These are phyloP conservation scores for Geranium rotundifolium DNA, from an alignment of 345 rosid species.

Conservation along the genomic window DNA sequence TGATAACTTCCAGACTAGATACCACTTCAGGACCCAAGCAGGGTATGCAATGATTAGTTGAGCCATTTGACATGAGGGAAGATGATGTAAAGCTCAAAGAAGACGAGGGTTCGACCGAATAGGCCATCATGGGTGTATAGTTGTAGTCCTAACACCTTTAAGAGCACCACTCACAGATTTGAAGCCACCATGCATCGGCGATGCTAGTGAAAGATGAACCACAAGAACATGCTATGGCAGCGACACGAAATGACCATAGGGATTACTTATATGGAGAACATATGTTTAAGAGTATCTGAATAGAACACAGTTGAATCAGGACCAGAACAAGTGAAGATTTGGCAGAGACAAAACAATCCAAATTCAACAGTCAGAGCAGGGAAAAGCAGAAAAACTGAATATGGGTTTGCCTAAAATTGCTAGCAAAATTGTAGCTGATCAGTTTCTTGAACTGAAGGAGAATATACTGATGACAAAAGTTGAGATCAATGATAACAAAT, in stretches of 20 bases:
- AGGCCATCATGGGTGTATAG: slow-evolving; percentile 52
- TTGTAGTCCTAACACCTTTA: slow-evolving; percentile 1
- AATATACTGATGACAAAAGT: too few relatives aligned
- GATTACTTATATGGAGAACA: background rate
- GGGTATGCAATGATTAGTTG: slow-evolving; percentile 27
- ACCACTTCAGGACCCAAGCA: slow-evolving; percentile 23
- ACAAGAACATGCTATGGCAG: background rate
- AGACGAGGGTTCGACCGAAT: slow-evolving; percentile 60
- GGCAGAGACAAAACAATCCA: background rate
- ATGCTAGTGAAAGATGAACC: background rate
- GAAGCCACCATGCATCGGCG: background rate
- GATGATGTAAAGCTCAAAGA: slow-evolving; percentile 71
- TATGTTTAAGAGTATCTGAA: too few relatives aligned
- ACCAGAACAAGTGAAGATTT: background rate
- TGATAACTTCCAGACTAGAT: slow-evolving; percentile 43
- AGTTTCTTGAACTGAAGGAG: too few relatives aligned
- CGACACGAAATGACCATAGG: background rate
- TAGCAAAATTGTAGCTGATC: too few relatives aligned
- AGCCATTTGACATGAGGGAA: slow-evolving; percentile 38
- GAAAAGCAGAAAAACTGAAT: too few relatives aligned
- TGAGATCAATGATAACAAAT: too few relatives aligned
- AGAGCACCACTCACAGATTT: slow-evolving; percentile 1
- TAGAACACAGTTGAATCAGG: background rate
- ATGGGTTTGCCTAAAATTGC: background rate
- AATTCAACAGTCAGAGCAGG: background rate